Conservation (phyloP, 148 eudicot species). For the Linanthus parryae region DNA sequence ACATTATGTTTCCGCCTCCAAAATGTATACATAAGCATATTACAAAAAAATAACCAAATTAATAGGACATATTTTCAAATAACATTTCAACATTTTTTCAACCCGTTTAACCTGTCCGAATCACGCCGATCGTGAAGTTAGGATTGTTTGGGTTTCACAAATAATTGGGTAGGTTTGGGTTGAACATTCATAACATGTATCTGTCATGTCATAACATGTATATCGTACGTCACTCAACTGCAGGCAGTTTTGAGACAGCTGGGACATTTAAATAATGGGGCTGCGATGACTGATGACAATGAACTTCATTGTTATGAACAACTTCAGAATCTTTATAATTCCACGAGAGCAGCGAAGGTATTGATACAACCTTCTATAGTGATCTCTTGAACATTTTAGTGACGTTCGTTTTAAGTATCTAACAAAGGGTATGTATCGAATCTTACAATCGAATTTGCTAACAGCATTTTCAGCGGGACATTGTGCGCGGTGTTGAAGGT, state of each 20-base stretch:
- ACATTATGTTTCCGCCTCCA: no score
- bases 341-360: constrained; percentile 84
- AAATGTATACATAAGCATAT: no score
- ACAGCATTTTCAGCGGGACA: constrained; percentile 80
- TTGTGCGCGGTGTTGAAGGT: constrained; percentile 67
- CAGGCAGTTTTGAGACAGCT: constrained; percentile 69
- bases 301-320: constrained; percentile 45
- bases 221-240: no score
- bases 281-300: constrained; percentile 40
- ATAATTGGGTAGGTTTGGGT: no score
- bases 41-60: no score
- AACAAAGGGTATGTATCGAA: constrained; percentile 8
- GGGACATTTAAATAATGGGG: constrained; percentile 55
- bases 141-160: no score
- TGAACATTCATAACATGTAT: no score
- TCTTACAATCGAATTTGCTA: constrained; percentile 14
- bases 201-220: no score
- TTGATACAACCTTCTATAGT: not conserved
- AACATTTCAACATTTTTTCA: no score
- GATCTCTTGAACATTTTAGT: not conserved
- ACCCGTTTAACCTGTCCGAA: no score
- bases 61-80: no score
- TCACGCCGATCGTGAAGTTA: no score
- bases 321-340: constrained; percentile 54
- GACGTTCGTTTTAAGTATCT: not conserved